Evolutionary conservation across 2,329 filamentous ascomycete species (phyloP).

Genomic region (Sphaerulina musiva): DNA sequence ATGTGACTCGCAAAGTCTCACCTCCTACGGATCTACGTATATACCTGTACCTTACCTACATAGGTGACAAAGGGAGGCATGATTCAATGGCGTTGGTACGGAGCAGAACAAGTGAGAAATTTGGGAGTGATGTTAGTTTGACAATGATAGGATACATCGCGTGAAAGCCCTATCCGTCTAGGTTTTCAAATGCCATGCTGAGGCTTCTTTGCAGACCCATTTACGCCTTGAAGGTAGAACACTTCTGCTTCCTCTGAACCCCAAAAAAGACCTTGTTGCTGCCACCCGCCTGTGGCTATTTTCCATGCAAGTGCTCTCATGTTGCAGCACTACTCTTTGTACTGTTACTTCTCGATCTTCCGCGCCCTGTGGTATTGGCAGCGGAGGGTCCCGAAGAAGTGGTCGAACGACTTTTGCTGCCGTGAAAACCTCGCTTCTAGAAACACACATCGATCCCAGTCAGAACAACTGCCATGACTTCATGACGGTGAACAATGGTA

Average conservation of each 20-base stretch:
- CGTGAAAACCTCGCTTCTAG: conserved; percentile 20
- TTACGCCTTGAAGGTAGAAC: conserved; percentile 3
- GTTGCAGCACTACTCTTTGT: conserved; percentile 15
- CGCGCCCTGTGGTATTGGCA: conserved; percentile 8
- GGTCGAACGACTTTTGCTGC: conserved; percentile 21
- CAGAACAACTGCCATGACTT: conserved; percentile 21
- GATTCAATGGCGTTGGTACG: no score
- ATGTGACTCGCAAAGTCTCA: not conserved
- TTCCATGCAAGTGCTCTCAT: conserved; percentile 7
- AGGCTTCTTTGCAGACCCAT: conserved; percentile 12
- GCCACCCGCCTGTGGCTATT: not conserved
- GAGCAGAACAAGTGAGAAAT: not conserved
- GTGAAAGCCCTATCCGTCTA: conserved; percentile 20
- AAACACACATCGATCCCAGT: conserved; percentile 20
- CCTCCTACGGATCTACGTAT: no score
- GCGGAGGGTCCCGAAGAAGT: conserved; percentile 10
- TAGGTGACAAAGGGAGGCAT: no score
- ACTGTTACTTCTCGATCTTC: conserved; percentile 21
- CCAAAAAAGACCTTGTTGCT: not conserved
- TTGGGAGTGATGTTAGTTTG: not conserved
- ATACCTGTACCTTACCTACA: not conserved
- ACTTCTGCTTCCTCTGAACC: conserved; percentile 4
- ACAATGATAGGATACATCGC: conserved; percentile 18
- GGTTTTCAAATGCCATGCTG: conserved; percentile 22
- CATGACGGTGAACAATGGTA: conserved; percentile 9